Evolutionary conservation across 106 monocot species (phyloP).

Genomic region (Acorus gramineus): DNA sequence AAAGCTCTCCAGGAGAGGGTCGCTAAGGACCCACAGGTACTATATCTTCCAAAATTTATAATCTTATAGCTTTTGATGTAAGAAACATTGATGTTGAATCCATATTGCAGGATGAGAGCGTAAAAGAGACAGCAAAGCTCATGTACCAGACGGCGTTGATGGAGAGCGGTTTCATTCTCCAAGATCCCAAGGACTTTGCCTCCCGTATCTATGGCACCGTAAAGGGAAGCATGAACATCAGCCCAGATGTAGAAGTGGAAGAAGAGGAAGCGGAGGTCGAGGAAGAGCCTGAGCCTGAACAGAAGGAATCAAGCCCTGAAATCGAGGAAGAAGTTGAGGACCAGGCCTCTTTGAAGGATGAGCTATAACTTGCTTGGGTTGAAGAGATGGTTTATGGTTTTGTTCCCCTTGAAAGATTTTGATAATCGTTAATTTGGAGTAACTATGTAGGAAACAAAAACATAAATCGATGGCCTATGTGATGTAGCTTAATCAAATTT

Average conservation of each 20-base stretch:
- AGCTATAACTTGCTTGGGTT: conserved; percentile 30
- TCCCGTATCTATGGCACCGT: conserved; percentile 70
- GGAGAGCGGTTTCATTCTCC: conserved; percentile 88
- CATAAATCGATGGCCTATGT: too few species aligned
- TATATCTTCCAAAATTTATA: background rate
- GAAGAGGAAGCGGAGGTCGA: conserved; percentile 75
- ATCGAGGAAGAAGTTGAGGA: conserved; percentile 21
- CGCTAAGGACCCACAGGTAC: conserved; percentile 66
- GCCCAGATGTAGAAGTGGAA: conserved; percentile 59
- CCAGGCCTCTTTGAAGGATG: conserved; percentile 34
- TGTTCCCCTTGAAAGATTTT: too few species aligned
- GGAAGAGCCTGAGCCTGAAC: conserved; percentile 25
- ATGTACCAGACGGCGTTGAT: conserved; percentile 92
- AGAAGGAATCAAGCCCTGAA: conserved; percentile 19
- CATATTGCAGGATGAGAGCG: conserved; percentile 51
- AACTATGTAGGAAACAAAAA: too few species aligned
- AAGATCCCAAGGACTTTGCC: conserved; percentile 87
- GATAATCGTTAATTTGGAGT: too few species aligned
- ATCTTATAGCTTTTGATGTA: too few species aligned
- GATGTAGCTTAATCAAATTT: too few species aligned
- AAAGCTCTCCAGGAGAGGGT: conserved; percentile 89
- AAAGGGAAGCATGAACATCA: conserved; percentile 62
- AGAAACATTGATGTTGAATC: too few species aligned
- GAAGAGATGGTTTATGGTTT: background rate
- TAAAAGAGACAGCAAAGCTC: conserved; percentile 77